phyloP scores from a whole-genome alignment of 2,329 filamentous ascomycete species.

The Dactylonectria macrodidyma region DNA sequence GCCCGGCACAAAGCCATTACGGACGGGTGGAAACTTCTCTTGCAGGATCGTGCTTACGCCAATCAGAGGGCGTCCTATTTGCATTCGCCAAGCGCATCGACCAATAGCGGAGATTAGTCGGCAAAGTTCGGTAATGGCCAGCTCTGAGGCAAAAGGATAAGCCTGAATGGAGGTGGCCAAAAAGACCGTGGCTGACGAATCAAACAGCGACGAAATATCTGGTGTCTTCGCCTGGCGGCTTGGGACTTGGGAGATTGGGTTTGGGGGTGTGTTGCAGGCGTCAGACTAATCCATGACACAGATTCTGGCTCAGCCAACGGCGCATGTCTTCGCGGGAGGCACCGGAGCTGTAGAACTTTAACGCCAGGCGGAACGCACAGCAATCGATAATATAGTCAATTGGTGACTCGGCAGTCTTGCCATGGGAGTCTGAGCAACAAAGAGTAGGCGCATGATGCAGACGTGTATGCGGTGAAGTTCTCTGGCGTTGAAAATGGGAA shows the following conservation, averaged over 20 bases:
- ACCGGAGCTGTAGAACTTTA: slow-evolving; percentile 29
- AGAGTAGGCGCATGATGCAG: not conserved
- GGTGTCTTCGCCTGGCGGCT: slow-evolving; percentile 24
- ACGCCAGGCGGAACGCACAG: slow-evolving; percentile 2
- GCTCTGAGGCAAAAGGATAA: slow-evolving; percentile 25
- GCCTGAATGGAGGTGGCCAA: slow-evolving; percentile 29
- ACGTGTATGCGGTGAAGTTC: slow-evolving; percentile 1
- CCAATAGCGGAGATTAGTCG: slow-evolving; percentile 47
- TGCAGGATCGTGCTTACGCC: slow-evolving; percentile 33
- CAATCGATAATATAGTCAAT: slow-evolving; percentile 2
- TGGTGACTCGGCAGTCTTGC: not conserved
- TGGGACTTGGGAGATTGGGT: slow-evolving; percentile 21
- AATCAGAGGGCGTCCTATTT: slow-evolving; percentile 32
- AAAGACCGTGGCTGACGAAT: slow-evolving; percentile 36
- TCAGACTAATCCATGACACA: slow-evolving; percentile 33
- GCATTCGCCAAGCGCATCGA: not conserved
- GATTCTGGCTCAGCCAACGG: slow-evolving; percentile 29
- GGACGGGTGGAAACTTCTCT: slow-evolving; percentile 40
- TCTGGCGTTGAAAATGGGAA: slow-evolving; percentile 11
- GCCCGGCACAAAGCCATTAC: slow-evolving; percentile 36
- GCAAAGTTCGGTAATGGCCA: slow-evolving; percentile 43
- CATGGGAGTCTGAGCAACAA: not conserved
- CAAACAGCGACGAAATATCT: slow-evolving; percentile 45
- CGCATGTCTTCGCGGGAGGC: slow-evolving; percentile 31
- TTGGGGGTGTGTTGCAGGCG: slow-evolving; percentile 16